Base-by-base conservation (phyloP, 768 basidiomycete genomes). In the Podaxis rugospora region DNA sequence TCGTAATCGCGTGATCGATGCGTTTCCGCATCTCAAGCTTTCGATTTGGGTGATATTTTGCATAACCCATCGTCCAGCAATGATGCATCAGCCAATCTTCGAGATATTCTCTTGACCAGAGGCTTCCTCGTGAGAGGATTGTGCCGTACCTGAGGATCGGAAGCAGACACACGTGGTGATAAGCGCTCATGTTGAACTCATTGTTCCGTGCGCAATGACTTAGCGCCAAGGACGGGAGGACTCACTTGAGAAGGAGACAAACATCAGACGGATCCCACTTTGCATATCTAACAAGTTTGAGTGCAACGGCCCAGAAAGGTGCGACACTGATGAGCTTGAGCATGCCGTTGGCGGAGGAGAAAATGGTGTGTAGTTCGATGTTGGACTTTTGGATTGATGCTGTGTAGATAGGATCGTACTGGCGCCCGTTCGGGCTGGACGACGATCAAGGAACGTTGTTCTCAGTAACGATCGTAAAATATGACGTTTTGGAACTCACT, bases 281-380 rank as follows among this genome's bases (percentile, higher is more conserved):
- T 40, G 78, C 73, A 68, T 87, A 90, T 5, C 89, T 78, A 18
- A 87, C 86, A 10, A 90, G 77, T 68, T 90, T 90, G 65, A 90
- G 81, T 2, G 88, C 85, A 44, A 90, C 81, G 1, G 83, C 82
- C 89, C 89, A 90, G 62, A 83, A 82, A 61, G 88, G 88, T 27
- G 85, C 82, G 2, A 90, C 87, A 62, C 82, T 84, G 66, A 89
- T 71, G 52, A 85, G 71, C 0, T 68, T 68, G 54, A 91, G 78
- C 51, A 75, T 68, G 13, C 78, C 72, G 50, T 88, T 87, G 0
- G 72, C 72, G 0, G 83, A 82, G 0, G 73, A 72, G 71, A 80
- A 91, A 13, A 90, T 75, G 0, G 85, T 87, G 69, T 84, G 84
- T 61, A 78, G 71, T 2, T 70, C 67, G 23, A 83, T 63, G 67